Evolutionary conservation across 176 grass and related monocot species (phyloP).

Genomic region (Carex littledalei): DNA sequence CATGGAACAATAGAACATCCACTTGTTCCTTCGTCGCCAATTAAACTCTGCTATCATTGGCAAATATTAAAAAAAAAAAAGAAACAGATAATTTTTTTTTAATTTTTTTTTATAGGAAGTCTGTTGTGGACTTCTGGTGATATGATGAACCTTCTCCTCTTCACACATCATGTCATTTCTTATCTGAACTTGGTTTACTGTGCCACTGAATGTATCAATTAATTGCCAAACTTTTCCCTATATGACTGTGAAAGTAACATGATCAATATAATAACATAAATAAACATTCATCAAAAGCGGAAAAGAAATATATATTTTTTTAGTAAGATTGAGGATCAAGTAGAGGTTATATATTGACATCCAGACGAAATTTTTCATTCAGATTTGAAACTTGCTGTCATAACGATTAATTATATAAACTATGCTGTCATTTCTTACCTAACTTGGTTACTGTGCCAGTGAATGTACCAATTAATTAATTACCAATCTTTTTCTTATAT

Average conservation of each 20-base stretch:
- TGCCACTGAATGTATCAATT: too few relatives aligned
- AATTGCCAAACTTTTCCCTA: too few relatives aligned
- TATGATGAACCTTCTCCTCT: conserved; percentile 15
- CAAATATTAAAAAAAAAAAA: background rate
- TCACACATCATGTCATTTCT: background rate
- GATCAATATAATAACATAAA: too few relatives aligned
- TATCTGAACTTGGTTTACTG: background rate
- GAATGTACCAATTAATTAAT: background rate
- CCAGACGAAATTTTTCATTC: too few relatives aligned
- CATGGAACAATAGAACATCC: background rate
- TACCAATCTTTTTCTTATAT: too few relatives aligned
- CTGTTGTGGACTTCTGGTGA: background rate
- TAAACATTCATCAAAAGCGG: too few relatives aligned
- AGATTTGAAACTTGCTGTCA: too few relatives aligned
- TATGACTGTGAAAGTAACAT: too few relatives aligned
- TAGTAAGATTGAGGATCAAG: too few relatives aligned
- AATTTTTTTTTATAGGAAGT: background rate
- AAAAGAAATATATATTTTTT: too few relatives aligned
- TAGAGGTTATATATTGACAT: too few relatives aligned
- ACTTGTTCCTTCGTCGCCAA: conserved; percentile 6
- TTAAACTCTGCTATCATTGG: background rate
- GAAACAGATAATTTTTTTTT: background rate
- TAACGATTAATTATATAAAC: too few relatives aligned
- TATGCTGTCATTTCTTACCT: background rate
- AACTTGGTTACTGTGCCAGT: background rate